Percentiles rank a stretch among this genome's conserved stretches.
phyloP scores from a whole-genome alignment of 257 asterid species.

The Solanum okadae region DNA sequence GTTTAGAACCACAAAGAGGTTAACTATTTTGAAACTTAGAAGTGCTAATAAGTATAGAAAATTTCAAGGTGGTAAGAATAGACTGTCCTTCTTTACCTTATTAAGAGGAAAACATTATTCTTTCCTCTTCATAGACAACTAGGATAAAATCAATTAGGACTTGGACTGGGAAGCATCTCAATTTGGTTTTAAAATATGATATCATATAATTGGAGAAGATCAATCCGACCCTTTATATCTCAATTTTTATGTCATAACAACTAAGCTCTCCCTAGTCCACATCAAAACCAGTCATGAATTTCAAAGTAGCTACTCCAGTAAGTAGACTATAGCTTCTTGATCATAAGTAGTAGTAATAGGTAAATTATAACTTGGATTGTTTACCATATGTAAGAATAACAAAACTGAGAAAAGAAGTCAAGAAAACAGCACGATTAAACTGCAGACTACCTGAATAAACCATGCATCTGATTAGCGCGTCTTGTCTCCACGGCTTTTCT shows the following conservation, averaged over 20 bases:
- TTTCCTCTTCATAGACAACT: background rate
- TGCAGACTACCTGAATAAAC: conserved; percentile 63
- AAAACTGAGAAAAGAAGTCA: background rate
- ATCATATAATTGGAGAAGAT: background rate
- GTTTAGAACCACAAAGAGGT: background rate
- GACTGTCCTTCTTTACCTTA: background rate
- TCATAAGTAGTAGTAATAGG: background rate
- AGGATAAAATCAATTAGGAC: background rate
- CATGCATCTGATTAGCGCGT: conserved; percentile 97
- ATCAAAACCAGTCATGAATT: background rate
- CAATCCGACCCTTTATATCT: background rate
- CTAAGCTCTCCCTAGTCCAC: background rate
- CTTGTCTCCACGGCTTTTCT: conserved; percentile 66
- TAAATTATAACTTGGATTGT: background rate
- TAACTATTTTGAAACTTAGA: background rate
- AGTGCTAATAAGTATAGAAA: background rate
- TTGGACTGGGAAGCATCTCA: background rate
- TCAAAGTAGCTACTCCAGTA: background rate
- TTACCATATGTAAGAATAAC: background rate
- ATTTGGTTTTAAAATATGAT: background rate
- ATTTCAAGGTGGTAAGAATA: background rate
- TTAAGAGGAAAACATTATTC: background rate
- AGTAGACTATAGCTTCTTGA: background rate
- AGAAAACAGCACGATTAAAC: background rate
- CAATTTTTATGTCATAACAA: background rate